These are phyloP conservation scores for Chaetoscypha palmicola DNA, from an alignment of 2,329 filamentous ascomycete genomes.

Conservation along the genomic window DNA sequence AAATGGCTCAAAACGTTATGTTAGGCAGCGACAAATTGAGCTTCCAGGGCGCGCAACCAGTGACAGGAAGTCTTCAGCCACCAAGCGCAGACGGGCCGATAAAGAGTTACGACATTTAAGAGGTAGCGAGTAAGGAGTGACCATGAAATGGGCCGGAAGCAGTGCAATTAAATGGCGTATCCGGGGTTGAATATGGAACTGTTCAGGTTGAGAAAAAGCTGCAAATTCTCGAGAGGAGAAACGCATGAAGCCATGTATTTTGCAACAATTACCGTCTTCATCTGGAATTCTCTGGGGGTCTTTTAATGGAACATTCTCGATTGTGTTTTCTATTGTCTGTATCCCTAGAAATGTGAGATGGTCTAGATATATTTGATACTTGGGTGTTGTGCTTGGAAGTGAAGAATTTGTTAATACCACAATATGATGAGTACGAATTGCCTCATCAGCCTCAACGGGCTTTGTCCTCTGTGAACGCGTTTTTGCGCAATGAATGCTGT, in stretches of 20 bases:
- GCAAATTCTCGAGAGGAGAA: no score
- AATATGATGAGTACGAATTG: no score
- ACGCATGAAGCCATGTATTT: constrained; percentile 9
- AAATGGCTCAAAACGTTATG: constrained; percentile 31
- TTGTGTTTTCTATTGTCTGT: constrained; percentile 15
- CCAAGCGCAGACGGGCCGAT: constrained; percentile 48
- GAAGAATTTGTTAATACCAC: no score
- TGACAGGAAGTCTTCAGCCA: constrained; percentile 42
- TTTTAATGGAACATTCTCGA: constrained; percentile 1
- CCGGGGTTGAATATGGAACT: constrained; percentile 20
- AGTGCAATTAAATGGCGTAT: constrained; percentile 17
- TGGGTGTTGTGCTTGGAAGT: no score
- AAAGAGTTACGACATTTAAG: constrained; percentile 37
- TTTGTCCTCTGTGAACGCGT: no score
- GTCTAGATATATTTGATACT: constrained; percentile 7
- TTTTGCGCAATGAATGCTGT: no score
- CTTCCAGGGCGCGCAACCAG: constrained; percentile 40
- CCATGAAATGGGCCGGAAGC: not conserved
- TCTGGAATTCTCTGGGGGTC: constrained; percentile 9
- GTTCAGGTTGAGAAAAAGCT: not conserved
- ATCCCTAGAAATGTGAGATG: constrained; percentile 18
- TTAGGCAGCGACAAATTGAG: constrained; percentile 39
- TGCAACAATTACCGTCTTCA: constrained; percentile 10
- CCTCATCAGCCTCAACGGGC: no score
- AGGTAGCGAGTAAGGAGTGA: constrained; percentile 2